Evolutionary conservation across 441 rosid genomes (phyloP).

Genomic region (Populus hybrid): DNA sequence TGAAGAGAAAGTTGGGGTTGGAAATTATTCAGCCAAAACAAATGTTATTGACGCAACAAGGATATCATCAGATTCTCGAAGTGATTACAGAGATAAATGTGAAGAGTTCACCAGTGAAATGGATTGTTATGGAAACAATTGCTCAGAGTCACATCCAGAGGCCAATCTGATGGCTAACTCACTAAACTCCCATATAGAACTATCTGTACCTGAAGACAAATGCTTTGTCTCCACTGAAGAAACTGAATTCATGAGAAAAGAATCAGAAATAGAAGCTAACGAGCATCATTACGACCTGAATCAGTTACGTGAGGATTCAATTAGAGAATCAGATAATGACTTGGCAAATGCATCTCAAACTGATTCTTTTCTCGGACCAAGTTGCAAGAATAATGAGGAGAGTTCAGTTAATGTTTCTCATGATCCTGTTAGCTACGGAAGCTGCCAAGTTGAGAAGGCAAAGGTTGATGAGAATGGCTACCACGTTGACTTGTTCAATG

Average conservation of each 20-base stretch:
- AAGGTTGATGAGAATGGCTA: constrained; percentile 17
- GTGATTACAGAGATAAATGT: constrained; percentile 17
- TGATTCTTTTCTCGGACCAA: constrained; percentile 10
- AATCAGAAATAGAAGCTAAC: constrained; percentile 21
- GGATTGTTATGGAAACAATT: constrained; percentile 8
- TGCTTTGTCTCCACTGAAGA: constrained; percentile 13
- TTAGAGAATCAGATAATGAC: constrained; percentile 12
- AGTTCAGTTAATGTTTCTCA: background rate
- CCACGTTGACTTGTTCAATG: constrained; percentile 3
- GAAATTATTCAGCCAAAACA: background rate
- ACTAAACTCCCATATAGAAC: constrained; percentile 6
- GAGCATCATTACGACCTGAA: constrained; percentile 7
- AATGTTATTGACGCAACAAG: background rate
- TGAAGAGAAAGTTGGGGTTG: constrained; percentile 17
- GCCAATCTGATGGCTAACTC: constrained; percentile 5
- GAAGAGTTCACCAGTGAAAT: constrained; percentile 15
- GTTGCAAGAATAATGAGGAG: constrained; percentile 8
- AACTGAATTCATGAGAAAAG: constrained; percentile 1
- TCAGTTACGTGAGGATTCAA: constrained; percentile 18
- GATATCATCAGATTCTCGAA: constrained; percentile 3
- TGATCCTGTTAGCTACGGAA: constrained; percentile 14
- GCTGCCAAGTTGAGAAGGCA: constrained; percentile 18
- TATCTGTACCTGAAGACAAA: constrained; percentile 20
- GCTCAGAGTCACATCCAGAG: constrained; percentile 19
- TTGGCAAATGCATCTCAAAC: constrained; percentile 14